phyloP scores from a whole-genome alignment of 441 rosid genomes.

The Pelargonium australe region DNA sequence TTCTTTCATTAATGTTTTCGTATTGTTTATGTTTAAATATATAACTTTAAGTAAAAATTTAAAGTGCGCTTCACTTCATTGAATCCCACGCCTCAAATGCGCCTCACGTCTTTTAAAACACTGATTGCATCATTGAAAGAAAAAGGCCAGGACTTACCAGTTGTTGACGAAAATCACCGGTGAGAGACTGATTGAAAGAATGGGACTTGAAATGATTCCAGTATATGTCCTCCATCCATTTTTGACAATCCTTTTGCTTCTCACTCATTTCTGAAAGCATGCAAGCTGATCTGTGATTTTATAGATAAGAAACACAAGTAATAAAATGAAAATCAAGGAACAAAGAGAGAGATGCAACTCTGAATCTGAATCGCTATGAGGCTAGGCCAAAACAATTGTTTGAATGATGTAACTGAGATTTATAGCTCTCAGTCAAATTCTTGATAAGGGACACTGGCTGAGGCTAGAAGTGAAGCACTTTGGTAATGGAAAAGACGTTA shows the following conservation, averaged over 20 bases:
- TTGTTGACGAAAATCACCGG: neutral
- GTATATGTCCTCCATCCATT: neutral
- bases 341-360: no score
- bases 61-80: neutral
- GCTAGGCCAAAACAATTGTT: no score
- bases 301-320: no score
- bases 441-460: neutral
- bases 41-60: neutral
- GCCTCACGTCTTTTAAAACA: neutral
- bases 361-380: no score
- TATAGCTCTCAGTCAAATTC: neutral
- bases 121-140: neutral
- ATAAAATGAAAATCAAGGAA: no score
- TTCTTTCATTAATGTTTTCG: neutral
- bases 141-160: neutral
- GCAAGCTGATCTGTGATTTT: neutral
- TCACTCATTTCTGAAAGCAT: conserved; percentile 1
- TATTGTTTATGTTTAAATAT: neutral
- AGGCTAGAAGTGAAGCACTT: neutral
- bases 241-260: neutral
- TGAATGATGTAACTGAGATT: neutral
- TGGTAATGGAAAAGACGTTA: neutral
- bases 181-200: neutral
- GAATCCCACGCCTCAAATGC: neutral
- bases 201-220: neutral